Percentiles rank a stretch among this genome's conserved stretches.
Conservation (phyloP, 2,329 filamentous ascomycete genomes). For the Botryotinia calthae region DNA sequence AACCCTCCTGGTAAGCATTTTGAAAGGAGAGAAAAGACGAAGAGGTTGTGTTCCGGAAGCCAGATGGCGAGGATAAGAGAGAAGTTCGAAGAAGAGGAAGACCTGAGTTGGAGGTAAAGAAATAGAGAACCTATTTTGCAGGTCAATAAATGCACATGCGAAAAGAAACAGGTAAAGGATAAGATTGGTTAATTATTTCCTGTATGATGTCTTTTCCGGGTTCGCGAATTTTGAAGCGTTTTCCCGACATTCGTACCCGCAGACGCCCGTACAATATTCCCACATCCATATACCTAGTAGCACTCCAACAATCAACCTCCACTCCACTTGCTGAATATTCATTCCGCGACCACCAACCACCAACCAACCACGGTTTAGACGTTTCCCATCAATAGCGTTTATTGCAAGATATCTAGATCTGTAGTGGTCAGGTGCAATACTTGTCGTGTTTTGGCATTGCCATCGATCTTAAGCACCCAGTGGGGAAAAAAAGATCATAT, state of each 20-base stretch:
- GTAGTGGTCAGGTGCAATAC: not conserved
- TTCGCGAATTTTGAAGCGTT: slow-evolving; percentile 21
- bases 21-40: slow-evolving; percentile 21
- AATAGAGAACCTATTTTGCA: slow-evolving; percentile 2
- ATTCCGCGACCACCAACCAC: slow-evolving; percentile 4
- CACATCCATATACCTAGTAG: slow-evolving; percentile 3
- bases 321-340: slow-evolving; percentile 19
- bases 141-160: slow-evolving; percentile 10
- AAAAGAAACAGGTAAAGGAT: slow-evolving; percentile 13
- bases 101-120: slow-evolving; percentile 1
- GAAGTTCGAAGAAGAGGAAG: slow-evolving; percentile 18
- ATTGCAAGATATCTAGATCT: slow-evolving; percentile 2
- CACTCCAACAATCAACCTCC: slow-evolving; percentile 15
- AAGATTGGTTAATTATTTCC: slow-evolving; percentile 7
- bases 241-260: slow-evolving; percentile 11
- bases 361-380: slow-evolving; percentile 12
- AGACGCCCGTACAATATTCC: slow-evolving; percentile 15
- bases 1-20: slow-evolving; percentile 39
- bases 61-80: slow-evolving; percentile 25
- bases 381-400: slow-evolving; percentile 3
- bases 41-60: slow-evolving; percentile 22
- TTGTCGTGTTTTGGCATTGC: not conserved
- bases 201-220: slow-evolving; percentile 20
- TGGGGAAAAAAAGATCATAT: not conserved
- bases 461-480: not conserved